phyloP scores from a whole-genome alignment of 2,329 filamentous ascomycete genomes.

The Coniochaeta ligniaria region DNA sequence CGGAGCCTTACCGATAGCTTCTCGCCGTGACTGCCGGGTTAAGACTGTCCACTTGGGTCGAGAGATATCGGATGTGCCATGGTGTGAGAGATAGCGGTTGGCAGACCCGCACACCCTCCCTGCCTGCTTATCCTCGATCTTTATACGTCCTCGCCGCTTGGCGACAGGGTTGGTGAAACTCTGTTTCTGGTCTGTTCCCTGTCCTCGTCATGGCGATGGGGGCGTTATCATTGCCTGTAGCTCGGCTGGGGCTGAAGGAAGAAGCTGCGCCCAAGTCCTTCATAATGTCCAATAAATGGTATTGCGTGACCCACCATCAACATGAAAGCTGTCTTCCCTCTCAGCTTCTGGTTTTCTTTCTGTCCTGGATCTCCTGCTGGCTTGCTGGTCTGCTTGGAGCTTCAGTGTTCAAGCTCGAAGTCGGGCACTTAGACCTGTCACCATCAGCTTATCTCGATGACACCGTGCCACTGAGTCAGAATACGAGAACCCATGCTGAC shows the following conservation, averaged over 20 bases:
- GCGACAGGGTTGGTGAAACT: neutral
- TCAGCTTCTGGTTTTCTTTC: neutral
- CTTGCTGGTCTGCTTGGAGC: neutral
- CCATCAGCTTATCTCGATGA: neutral
- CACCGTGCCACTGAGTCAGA: neutral
- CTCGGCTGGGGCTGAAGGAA: neutral
- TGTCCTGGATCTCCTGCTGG: neutral
- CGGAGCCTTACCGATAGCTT: neutral
- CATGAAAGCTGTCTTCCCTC: neutral
- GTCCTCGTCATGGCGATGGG: neutral
- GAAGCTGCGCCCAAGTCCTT: neutral
- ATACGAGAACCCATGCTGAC: constrained; percentile 1
- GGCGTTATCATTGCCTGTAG: neutral
- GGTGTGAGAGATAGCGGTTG: neutral
- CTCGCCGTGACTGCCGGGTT: neutral
- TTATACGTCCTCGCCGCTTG: neutral
- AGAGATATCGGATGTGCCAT: neutral
- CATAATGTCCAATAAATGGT: neutral
- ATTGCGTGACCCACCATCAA: neutral
- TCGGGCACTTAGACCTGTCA: neutral
- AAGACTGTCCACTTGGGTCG: neutral
- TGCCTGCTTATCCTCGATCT: neutral
- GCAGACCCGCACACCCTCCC: neutral
- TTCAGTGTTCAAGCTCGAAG: neutral
- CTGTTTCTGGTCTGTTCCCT: neutral